phyloP scores from a whole-genome alignment of 2,329 filamentous ascomycete species.

The Trichoderma koningii region DNA sequence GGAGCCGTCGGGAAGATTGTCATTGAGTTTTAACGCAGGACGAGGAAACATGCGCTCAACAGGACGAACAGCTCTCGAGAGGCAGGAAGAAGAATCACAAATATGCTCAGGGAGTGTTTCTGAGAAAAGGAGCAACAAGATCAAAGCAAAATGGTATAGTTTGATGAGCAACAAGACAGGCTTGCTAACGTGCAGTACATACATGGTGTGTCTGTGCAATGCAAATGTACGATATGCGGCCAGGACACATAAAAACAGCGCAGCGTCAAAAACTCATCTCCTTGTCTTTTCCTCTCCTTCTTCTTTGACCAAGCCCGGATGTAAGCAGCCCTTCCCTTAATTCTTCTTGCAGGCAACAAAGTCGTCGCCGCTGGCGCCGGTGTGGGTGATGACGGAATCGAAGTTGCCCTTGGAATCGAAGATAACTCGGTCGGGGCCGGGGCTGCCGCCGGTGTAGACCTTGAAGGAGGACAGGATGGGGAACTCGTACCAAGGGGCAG shows the following conservation, averaged over 20 bases:
- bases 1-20: conserved; percentile 14
- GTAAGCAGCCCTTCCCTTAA: not conserved
- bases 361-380: conserved; percentile 66
- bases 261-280: conserved; percentile 1
- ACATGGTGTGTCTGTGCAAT: conserved; percentile 9
- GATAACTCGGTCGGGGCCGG: conserved; percentile 69
- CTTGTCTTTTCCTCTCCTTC: not conserved
- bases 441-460: conserved; percentile 45
- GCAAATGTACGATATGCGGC: not conserved
- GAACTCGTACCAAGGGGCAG: conserved; percentile 45
- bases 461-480: conserved; percentile 39
- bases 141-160: not conserved
- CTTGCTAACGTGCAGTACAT: conserved; percentile 16
- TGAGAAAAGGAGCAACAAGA: too few relatives aligned
- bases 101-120: too few relatives aligned
- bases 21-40: conserved; percentile 11
- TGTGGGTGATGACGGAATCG: conserved; percentile 69
- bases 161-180: conserved; percentile 5
- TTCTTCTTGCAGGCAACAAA: conserved; percentile 61
- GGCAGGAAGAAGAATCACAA: not conserved
- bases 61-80: not conserved
- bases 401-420: conserved; percentile 54
- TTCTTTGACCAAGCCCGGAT: not conserved
- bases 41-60: not conserved
- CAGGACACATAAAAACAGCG: not conserved